Evolutionary conservation across 2,329 filamentous ascomycete species (phyloP).

Genomic region (Elsinoe fawcettii): DNA sequence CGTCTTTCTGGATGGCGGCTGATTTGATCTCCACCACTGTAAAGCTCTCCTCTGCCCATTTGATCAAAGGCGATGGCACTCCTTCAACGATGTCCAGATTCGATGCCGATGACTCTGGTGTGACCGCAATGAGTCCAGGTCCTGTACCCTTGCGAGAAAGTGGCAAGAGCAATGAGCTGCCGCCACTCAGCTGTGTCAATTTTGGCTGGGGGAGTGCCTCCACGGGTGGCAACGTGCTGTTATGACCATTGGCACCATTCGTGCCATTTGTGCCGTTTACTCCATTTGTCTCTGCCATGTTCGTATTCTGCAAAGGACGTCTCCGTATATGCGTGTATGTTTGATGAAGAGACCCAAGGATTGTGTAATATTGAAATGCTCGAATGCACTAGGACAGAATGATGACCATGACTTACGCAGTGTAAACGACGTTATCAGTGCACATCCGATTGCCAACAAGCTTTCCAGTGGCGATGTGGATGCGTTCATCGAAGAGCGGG

Average conservation of each 20-base stretch:
- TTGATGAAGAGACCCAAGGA: too few relatives aligned
- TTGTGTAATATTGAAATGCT: too few relatives aligned
- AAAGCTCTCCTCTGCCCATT: slow-evolving; percentile 67
- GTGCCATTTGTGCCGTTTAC: neutral
- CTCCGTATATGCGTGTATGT: too few relatives aligned
- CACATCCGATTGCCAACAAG: neutral
- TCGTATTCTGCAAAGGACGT: too few relatives aligned
- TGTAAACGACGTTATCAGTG: neutral
- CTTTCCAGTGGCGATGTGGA: neutral
- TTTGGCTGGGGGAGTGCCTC: slow-evolving; percentile 2
- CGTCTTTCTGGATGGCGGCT: slow-evolving; percentile 17
- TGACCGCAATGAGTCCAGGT: slow-evolving; percentile 42
- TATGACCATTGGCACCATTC: neutral
- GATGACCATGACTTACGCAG: neutral
- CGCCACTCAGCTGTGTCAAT: neutral
- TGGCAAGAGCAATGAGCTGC: slow-evolving; percentile 35
- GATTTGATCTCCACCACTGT: slow-evolving; percentile 49
- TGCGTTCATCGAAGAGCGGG: neutral
- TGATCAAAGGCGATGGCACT: slow-evolving; percentile 52
- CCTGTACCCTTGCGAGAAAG: slow-evolving; percentile 44
- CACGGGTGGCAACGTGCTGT: neutral
- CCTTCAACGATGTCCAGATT: slow-evolving; percentile 30
- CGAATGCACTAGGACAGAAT: neutral
- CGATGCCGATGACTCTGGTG: slow-evolving; percentile 30
- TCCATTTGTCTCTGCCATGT: neutral